A percentile compares a stretch with the other conserved stretches of the same genome.
These are phyloP conservation scores for Gnetum montanum DNA, from an alignment of 75 land plant genomes.

Conservation along the genomic window DNA sequence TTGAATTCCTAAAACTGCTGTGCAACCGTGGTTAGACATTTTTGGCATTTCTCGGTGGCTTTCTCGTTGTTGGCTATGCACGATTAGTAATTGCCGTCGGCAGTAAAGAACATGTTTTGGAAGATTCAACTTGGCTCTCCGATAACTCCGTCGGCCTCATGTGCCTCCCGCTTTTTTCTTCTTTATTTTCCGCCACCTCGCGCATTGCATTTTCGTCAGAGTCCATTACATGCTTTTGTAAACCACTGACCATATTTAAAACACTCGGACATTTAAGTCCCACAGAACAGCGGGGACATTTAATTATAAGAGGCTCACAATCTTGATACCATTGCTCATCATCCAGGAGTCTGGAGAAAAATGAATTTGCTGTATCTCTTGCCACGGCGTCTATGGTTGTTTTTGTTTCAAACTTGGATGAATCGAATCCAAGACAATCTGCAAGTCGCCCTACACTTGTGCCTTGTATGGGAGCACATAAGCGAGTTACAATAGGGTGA, in stretches of 20 bases:
- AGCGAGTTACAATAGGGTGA: slow-evolving; percentile 92
- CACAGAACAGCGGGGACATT: slow-evolving; percentile 71
- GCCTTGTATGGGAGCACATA: slow-evolving; percentile 96
- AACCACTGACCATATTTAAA: slow-evolving; percentile 18
- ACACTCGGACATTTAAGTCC: slow-evolving; percentile 69
- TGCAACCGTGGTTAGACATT: no score
- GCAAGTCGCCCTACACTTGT: slow-evolving; percentile 93
- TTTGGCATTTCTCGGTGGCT: no score
- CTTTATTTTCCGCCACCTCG: no score
- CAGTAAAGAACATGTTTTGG: no score
- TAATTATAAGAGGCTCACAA: slow-evolving; percentile 65
- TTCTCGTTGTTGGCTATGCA: no score
- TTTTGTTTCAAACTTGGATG: slow-evolving; percentile 78
- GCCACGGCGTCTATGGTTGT: slow-evolving; percentile 24
- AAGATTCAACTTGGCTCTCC: no score
- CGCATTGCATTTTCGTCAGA: slow-evolving; percentile 2
- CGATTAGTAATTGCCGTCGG: no score
- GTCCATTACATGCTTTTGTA: slow-evolving; percentile 2
- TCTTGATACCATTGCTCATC: slow-evolving; percentile 87
- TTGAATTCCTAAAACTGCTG: no score
- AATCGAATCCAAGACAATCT: slow-evolving; percentile 92
- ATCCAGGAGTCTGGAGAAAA: slow-evolving; percentile 37
- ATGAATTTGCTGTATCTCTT: slow-evolving; percentile 47
- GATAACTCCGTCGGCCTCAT: no score
- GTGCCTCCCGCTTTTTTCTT: no score